Percentiles rank a stretch among this genome's conserved stretches.
These are phyloP conservation scores for Penicillium subrubescens DNA, from an alignment of 495 filamentous ascomycete genomes.

Conservation along the genomic window DNA sequence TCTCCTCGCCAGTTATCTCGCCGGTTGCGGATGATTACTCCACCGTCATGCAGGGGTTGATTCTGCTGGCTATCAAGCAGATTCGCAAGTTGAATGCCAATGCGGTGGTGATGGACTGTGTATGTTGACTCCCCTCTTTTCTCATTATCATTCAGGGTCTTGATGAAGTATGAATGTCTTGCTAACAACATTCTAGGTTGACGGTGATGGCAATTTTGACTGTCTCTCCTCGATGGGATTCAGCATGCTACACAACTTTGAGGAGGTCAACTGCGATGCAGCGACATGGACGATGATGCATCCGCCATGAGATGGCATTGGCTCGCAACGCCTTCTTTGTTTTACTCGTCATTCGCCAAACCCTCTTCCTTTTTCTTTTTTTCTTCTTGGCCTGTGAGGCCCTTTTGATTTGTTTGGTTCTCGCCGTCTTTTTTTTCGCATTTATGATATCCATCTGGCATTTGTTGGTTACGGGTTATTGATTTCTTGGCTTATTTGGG, in stretches of 20 bases:
- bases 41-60: slow-evolving; percentile 75
- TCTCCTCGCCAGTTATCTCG: slow-evolving; percentile 79
- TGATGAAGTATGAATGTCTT: not conserved
- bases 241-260: slow-evolving; percentile 71
- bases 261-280: slow-evolving; percentile 77
- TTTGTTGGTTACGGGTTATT: slow-evolving; percentile 17
- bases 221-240: slow-evolving; percentile 76
- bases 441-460: slow-evolving; percentile 39
- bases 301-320: slow-evolving; percentile 21
- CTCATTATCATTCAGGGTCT: not conserved
- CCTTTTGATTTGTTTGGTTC: not conserved
- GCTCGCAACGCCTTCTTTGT: slow-evolving; percentile 7
- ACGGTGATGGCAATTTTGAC: slow-evolving; percentile 70
- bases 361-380: slow-evolving; percentile 3
- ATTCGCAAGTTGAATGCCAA: slow-evolving; percentile 74
- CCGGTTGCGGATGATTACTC: slow-evolving; percentile 68
- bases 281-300: slow-evolving; percentile 66
- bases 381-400: slow-evolving; percentile 5
- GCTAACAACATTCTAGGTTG: slow-evolving; percentile 54
- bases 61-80: slow-evolving; percentile 79
- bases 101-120: slow-evolving; percentile 74
- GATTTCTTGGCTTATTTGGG: slow-evolving; percentile 5
- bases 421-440: slow-evolving; percentile 9
- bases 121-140: slow-evolving; percentile 41
- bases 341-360: slow-evolving; percentile 11